A percentile compares a stretch with the other conserved stretches of the same genome.
Evolutionary conservation across 176 grass and related monocot genomes (phyloP).

Genomic region (Triticum turgidum): DNA sequence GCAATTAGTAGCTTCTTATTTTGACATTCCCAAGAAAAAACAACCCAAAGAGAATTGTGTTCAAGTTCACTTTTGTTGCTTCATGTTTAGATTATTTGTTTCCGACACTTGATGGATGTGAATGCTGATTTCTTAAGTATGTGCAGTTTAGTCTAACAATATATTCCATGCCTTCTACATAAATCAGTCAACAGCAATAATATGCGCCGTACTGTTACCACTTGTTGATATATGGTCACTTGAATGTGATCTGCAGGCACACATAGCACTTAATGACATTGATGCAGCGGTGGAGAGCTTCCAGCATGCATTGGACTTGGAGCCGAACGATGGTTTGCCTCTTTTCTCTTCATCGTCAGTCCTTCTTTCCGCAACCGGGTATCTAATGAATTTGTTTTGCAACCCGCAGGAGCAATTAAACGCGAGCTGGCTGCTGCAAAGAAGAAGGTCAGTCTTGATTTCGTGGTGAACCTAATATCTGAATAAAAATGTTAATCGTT

Average conservation of each 20-base stretch:
- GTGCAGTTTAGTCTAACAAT: background rate
- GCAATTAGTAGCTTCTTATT: background rate
- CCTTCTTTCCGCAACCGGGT: background rate
- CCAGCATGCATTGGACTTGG: slow-evolving; percentile 82
- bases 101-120: background rate
- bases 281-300: slow-evolving; percentile 92
- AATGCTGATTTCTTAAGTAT: slow-evolving; percentile 2
- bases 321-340: slow-evolving; percentile 83
- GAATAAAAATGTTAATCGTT: background rate
- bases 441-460: slow-evolving; percentile 64
- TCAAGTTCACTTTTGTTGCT: background rate
- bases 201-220: slow-evolving; percentile 1
- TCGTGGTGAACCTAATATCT: background rate
- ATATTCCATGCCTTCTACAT: background rate
- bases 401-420: slow-evolving; percentile 73
- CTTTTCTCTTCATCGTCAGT: background rate
- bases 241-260: slow-evolving; percentile 62
- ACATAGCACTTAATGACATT: slow-evolving; percentile 90
- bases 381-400: slow-evolving; percentile 17
- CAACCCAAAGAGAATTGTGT: background rate
- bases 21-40: background rate
- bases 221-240: background rate
- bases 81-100: background rate
- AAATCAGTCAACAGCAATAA: background rate
- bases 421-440: slow-evolving; percentile 82